Evolutionary conservation across 768 basidiomycete species (phyloP), one percentile per base, ranked within the genome.

Genomic region (Kwoniella mangroviensis): DNA sequence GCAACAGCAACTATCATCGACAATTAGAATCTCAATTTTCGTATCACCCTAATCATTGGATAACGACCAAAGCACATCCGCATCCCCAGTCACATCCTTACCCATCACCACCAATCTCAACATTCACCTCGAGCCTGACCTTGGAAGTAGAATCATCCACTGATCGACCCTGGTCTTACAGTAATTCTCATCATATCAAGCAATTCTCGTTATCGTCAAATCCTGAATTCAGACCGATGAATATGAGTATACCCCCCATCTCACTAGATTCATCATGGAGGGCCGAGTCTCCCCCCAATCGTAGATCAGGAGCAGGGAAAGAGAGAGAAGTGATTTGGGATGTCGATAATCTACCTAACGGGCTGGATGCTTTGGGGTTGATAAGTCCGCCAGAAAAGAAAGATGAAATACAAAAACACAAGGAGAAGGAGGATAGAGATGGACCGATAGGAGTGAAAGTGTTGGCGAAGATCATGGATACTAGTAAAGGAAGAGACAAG

Each of bases 391-490:
- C 24, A 12, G 12, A 49, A 45, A 19, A 41, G 51, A 53, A 63
- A 51, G 45, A 53, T 26, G 45, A 53, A 51, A 56, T 51, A 9
- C 49, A 56, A 15, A 49, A 54, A 49, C 52, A 40, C 10, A 21
- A 21, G 49, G 42, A 58, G 51, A 24, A 13, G 24, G 60, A 28
- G 17, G 64, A 41, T 55, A 49, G 34, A 21, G 42, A 59, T 34
- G 49, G 24, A 21, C 67, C 67, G 28, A 21, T 59, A 24, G 83
- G 92, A 24, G 79, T 88, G 54, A 88, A 87, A 2, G 85, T 85
- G 15, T 87, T 87, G 58, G 85, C 94, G 13, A 86, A 93, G 12
- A 89, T 89, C 43, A 85, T 94, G 75, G 80, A 81, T 67, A 78
- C 63, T 3, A 79, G 77, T 68, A 77, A 75, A 66, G 80, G 80